Conservation (phyloP, 1,284 basidiomycete species). For the Austropuccinia psidii region DNA sequence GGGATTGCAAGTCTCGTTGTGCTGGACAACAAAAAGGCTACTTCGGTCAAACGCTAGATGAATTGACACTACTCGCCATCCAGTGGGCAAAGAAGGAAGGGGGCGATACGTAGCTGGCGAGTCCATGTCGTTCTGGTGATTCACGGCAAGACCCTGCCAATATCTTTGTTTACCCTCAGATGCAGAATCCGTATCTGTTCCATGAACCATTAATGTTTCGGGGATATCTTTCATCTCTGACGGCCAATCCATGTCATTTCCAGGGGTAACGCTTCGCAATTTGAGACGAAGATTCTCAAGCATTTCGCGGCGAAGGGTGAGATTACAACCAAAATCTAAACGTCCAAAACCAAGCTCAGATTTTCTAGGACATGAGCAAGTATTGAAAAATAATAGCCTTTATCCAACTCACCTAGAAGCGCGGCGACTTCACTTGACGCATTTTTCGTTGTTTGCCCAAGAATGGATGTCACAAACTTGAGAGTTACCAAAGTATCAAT, state of each 20-base stretch:
- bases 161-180: neutral
- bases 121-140: slow-evolving; percentile 20
- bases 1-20: slow-evolving; percentile 54
- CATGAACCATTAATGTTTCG: slow-evolving; percentile 39
- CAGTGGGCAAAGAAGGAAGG: slow-evolving; percentile 56
- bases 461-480: slow-evolving; percentile 25
- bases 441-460: slow-evolving; percentile 19
- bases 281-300: slow-evolving; percentile 51
- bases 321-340: slow-evolving; percentile 58
- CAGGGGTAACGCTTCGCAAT: slow-evolving; percentile 51
- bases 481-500: slow-evolving; percentile 26
- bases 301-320: slow-evolving; percentile 68
- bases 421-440: slow-evolving; percentile 31
- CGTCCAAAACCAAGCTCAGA: neutral
- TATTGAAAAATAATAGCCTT: no score
- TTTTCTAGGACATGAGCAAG: neutral
- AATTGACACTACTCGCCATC: slow-evolving; percentile 81
- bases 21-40: slow-evolving; percentile 74
- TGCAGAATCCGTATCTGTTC: neutral
- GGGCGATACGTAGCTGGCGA: slow-evolving; percentile 9
- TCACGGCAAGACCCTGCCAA: neutral
- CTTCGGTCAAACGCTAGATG: slow-evolving; percentile 71
- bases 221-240: slow-evolving; percentile 47
- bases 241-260: slow-evolving; percentile 44
- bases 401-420: slow-evolving; percentile 18